Base-by-base conservation (phyloP, 1,284 basidiomycete genomes). In the Boletus hoseneyae region DNA sequence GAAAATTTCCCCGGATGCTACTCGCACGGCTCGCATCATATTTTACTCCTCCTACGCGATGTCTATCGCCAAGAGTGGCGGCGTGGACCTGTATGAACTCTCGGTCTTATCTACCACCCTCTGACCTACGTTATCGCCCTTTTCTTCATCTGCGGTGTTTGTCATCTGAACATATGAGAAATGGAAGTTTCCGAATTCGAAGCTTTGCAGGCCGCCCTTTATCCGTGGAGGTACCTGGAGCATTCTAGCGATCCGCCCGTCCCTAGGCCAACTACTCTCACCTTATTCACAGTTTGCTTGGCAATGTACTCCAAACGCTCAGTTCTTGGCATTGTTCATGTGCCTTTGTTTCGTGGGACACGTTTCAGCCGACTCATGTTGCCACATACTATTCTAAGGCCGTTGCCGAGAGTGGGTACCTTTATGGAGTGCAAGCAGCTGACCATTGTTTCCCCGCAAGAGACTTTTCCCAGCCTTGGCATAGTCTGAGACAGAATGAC, bases 241-340 rank as follows among this genome's bases (percentile, higher is more conserved):
- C 19, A 25, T 21, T 19, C 21, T 29, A 27, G 19, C 16, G n/a
- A 37, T 35, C 25, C 21, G 15, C 4, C 30, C 19, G 39, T 59
- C 45, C 47, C 45, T 41, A 33, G 29, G 19, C 32, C 41, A 37
- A 23, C 2, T 27, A 11, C 11, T 21, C 21, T 30, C 39, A 15
- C 40, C 13, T n/a, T 21, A 39, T 27, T 56, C 32, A 39, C 27
- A n/a, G 52, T 42, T 42, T 21, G 42, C 42, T 46, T 51, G 29
- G 48, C 37, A n/a, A 36, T n/a, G 37, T 18, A 25, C 34, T 29
- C 9, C 9, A n/a, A 4, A 5, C 11, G 19, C 18, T 16, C 9
- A 8, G 10, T n/a, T 36, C 50, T 57, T 59, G 57, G 42, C 38
- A 16, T 42, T 30, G 7, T 27, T 29, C n/a, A 32, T 21, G 47